A percentile compares a stretch with the other conserved stretches of the same genome.
Evolutionary conservation across 768 basidiomycete genomes (phyloP).

Genomic region (Podaxis sp.): DNA sequence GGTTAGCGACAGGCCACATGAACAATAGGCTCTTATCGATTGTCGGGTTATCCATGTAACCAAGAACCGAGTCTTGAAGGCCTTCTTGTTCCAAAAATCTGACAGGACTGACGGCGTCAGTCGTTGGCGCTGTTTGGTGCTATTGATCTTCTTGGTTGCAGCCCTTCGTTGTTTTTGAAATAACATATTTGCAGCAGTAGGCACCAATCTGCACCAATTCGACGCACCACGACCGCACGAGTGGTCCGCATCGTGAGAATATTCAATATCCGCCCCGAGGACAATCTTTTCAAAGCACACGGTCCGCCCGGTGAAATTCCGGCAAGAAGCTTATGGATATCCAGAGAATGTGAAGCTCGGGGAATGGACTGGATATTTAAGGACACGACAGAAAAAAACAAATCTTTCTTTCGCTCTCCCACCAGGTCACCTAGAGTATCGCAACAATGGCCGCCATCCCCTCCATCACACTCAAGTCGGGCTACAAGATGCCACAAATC

Average conservation of each 20-base stretch:
- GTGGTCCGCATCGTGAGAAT: neutral
- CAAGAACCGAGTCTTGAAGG: neutral
- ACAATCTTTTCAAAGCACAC: neutral
- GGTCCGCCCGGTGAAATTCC: constrained; percentile 10
- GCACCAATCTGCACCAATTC: neutral
- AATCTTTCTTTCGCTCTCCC: neutral
- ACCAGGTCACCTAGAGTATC: neutral
- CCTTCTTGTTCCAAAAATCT: neutral
- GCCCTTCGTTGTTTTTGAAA: neutral
- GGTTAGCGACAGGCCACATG: neutral
- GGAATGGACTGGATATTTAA: neutral
- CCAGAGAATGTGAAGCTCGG: neutral
- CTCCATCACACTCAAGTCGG: constrained; percentile 12
- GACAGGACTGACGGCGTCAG: too few relatives aligned
- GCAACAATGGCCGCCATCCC: constrained; percentile 12
- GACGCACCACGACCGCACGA: neutral
- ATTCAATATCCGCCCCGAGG: neutral
- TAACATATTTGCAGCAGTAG: neutral
- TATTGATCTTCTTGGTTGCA: neutral
- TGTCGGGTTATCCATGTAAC: neutral
- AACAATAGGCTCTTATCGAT: neutral
- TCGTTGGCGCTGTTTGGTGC: too few relatives aligned
- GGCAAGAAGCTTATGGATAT: constrained; percentile 4
- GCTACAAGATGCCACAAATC: constrained; percentile 12
- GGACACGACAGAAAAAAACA: neutral